Percentiles rank a stretch among this genome's conserved stretches.
phyloP scores from a whole-genome alignment of 2,329 filamentous ascomycete species.

The Setomelanomma holmii region DNA sequence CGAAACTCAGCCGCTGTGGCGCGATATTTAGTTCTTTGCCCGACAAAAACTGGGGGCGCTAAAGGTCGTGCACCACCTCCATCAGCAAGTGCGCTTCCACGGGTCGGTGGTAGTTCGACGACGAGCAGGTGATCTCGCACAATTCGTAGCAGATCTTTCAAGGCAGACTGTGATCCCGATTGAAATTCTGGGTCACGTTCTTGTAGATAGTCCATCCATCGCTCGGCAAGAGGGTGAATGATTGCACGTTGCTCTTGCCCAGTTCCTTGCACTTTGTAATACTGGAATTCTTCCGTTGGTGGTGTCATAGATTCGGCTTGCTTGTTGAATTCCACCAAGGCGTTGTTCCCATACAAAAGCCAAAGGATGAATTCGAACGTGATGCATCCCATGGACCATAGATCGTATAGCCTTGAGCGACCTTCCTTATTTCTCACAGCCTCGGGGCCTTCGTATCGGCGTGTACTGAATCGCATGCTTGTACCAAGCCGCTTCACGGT shows the following conservation, averaged over 20 bases:
- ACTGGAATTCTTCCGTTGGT: constrained; percentile 3
- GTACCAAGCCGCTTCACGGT: constrained; percentile 6
- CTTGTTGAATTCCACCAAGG: constrained; percentile 5
- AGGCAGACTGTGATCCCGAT: not conserved
- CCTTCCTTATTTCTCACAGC: not conserved
- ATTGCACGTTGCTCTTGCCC: not conserved
- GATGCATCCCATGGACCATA: constrained; percentile 40
- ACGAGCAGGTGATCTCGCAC: constrained; percentile 5
- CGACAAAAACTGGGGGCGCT: constrained; percentile 1
- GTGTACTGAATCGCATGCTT: constrained; percentile 16
- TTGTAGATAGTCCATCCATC: constrained; percentile 16
- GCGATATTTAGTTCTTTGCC: constrained; percentile 10
- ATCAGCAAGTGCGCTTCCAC: not conserved
- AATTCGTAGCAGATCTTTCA: constrained; percentile 12
- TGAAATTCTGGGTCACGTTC: constrained; percentile 7
- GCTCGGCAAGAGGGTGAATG: constrained; percentile 5
- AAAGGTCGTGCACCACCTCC: not conserved
- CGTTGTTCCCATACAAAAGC: constrained; percentile 26
- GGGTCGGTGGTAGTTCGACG: constrained; percentile 9
- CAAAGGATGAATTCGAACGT: constrained; percentile 32
- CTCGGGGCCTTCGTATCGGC: constrained; percentile 25
- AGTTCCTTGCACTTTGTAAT: constrained; percentile 1
- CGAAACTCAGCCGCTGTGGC: constrained; percentile 18
- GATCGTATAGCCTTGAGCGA: constrained; percentile 25
- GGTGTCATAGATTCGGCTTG: not conserved